These are phyloP conservation scores for Santalum album DNA, from an alignment of 164 flowering plant genomes.

Conservation along the genomic window DNA sequence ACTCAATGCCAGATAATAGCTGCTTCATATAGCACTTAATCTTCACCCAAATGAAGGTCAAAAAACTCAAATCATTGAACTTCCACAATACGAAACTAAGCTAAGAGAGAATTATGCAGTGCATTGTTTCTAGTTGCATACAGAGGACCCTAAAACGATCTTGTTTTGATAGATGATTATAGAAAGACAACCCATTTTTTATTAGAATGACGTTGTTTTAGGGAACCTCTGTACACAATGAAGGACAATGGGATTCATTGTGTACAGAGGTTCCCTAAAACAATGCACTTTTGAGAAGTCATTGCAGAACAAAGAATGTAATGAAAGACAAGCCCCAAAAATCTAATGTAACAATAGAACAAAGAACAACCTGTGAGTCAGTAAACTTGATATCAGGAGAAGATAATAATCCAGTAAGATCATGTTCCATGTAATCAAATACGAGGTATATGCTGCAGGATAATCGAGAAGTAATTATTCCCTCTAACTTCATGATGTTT, in stretches of 20 bases:
- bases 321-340: no score
- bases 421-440: constrained; percentile 97
- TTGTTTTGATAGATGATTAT: no score
- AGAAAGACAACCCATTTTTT: no score
- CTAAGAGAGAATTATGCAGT: no score
- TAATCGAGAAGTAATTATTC: constrained; percentile 63
- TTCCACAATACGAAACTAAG: not conserved
- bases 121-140: no score
- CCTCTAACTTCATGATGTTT: constrained; percentile 76
- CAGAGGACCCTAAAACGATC: no score
- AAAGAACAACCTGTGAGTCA: constrained; percentile 65
- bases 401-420: constrained; percentile 72
- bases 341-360: not conserved
- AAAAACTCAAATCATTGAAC: no score
- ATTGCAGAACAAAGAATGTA: no score
- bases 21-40: constrained; percentile 77
- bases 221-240: no score
- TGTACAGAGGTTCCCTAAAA: not conserved
- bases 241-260: no score
- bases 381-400: constrained; percentile 67
- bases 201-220: no score
- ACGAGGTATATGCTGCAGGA: constrained; percentile 85
- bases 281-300: not conserved
- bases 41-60: constrained; percentile 17
- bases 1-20: constrained; percentile 54